Conservation (phyloP, 192 early-diverging fungal genomes). For the Podila verticillata region DNA sequence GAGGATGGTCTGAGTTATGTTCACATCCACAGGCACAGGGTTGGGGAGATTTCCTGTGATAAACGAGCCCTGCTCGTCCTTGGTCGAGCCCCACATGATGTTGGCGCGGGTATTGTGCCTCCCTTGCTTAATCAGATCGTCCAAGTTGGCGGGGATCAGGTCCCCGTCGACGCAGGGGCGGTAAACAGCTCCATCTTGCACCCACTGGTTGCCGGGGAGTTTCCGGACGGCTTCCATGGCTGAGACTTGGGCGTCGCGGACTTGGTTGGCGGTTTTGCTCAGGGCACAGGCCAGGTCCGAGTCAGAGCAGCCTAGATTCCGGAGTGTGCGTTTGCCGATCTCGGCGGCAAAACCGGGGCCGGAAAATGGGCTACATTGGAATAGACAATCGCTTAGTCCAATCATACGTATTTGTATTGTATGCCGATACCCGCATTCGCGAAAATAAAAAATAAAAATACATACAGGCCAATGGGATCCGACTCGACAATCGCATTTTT, state of each 20-base stretch:
- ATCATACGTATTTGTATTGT: too few species aligned
- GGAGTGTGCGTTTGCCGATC: slow-evolving; percentile 2
- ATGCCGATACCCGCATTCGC: too few species aligned
- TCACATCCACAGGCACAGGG: neutral
- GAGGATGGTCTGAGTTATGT: neutral
- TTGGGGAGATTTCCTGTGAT: neutral
- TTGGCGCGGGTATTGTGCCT: slow-evolving; percentile 11
- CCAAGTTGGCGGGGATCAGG: slow-evolving; percentile 14
- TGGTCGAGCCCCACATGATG: slow-evolving; percentile 7
- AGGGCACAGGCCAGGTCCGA: slow-evolving; percentile 18
- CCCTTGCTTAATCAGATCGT: slow-evolving; percentile 6
- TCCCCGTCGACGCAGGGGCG: slow-evolving; percentile 5
- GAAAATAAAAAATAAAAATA: too few species aligned
- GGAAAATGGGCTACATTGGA: slow-evolving; percentile 36
- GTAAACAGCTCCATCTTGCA: neutral
- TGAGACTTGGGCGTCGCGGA: neutral
- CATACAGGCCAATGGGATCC: slow-evolving; percentile 16
- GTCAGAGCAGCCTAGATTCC: neutral
- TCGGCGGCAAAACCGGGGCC: slow-evolving; percentile 3
- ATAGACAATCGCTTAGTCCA: too few species aligned
- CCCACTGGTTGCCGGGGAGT: neutral
- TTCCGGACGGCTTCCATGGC: neutral
- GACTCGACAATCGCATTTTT: slow-evolving; percentile 21
- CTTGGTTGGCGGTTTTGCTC: slow-evolving; percentile 13
- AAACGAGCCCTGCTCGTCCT: neutral